Conservation (phyloP, 371 early-diverging fungal genomes). For the Dichotomocladium elegans region DNA sequence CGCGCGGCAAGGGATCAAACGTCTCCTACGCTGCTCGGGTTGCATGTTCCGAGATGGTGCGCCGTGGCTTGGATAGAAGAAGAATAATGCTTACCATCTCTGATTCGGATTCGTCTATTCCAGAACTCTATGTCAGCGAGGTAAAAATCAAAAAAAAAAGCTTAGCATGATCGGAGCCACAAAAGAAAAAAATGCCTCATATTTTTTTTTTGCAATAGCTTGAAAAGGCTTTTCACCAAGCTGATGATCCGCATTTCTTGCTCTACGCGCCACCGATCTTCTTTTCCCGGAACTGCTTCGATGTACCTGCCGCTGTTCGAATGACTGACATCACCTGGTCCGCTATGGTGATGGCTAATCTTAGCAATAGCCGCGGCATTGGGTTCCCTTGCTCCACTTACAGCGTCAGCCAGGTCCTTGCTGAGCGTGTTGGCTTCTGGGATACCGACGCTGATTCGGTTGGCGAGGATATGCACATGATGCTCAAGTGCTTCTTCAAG, state of each 20-base stretch:
- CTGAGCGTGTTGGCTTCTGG: slow-evolving; percentile 72
- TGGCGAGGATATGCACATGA: slow-evolving; percentile 87
- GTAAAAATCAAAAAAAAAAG: slow-evolving; percentile 3
- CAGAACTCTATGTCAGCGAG: slow-evolving; percentile 38
- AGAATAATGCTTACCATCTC: slow-evolving; percentile 58
- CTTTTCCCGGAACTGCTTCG: slow-evolving; percentile 72
- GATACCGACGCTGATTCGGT: slow-evolving; percentile 76
- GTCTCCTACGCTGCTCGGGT: slow-evolving; percentile 66
- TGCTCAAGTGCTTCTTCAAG: slow-evolving; percentile 76
- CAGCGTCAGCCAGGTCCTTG: slow-evolving; percentile 66
- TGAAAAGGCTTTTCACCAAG: slow-evolving; percentile 31
- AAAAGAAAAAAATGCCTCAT: neutral
- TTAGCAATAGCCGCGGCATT: slow-evolving; percentile 60
- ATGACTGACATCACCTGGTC: slow-evolving; percentile 80
- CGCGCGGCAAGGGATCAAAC: slow-evolving; percentile 75
- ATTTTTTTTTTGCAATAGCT: slow-evolving; percentile 6
- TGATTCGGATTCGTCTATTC: slow-evolving; percentile 44
- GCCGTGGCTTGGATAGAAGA: slow-evolving; percentile 27
- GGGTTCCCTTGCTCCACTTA: slow-evolving; percentile 77
- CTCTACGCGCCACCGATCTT: slow-evolving; percentile 72
- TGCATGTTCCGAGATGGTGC: slow-evolving; percentile 29
- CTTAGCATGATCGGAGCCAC: neutral
- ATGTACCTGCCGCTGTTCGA: slow-evolving; percentile 73
- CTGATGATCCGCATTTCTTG: slow-evolving; percentile 45
- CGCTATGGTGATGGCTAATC: slow-evolving; percentile 74